These are phyloP conservation scores for Nannochloropsis gaditana DNA, from an alignment of 108 stramenopile species.

Conservation along the genomic window DNA sequence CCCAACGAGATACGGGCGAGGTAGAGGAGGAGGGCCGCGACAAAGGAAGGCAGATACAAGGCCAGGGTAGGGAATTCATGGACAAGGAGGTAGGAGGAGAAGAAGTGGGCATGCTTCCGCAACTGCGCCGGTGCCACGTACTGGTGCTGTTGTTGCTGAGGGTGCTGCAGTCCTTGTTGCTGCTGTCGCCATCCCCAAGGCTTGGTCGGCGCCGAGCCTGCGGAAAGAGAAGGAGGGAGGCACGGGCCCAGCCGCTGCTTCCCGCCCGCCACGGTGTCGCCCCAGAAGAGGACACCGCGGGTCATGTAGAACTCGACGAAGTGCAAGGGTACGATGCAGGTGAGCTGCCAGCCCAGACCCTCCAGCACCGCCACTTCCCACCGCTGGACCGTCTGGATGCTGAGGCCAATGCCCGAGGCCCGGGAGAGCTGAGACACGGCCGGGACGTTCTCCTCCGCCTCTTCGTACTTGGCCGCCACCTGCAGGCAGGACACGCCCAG, in stretches of 20 bases:
- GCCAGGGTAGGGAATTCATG: background rate
- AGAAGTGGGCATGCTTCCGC: background rate
- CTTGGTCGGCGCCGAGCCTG: background rate
- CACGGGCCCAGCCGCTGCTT: background rate
- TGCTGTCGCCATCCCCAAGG: no score
- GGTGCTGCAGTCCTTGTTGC: background rate
- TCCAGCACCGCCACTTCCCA: background rate
- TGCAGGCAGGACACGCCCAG: background rate
- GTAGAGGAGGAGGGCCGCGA: background rate
- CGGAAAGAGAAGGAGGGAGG: background rate
- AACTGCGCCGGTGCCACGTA: background rate
- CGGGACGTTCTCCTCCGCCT: background rate
- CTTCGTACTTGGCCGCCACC: background rate
- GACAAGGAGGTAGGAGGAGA: background rate
- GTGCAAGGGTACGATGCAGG: constrained; percentile 12
- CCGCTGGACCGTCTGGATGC: background rate
- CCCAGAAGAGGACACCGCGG: background rate
- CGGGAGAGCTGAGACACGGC: background rate
- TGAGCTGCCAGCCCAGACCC: constrained; percentile 4
- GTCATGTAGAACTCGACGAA: background rate
- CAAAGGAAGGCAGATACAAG: constrained; percentile 8
- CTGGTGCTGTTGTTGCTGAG: background rate
- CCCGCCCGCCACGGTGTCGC: background rate
- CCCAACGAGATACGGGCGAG: background rate
- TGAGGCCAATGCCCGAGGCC: background rate